phyloP scores from a whole-genome alignment of 2,329 filamentous ascomycete species.

The Penicillium nordicum region DNA sequence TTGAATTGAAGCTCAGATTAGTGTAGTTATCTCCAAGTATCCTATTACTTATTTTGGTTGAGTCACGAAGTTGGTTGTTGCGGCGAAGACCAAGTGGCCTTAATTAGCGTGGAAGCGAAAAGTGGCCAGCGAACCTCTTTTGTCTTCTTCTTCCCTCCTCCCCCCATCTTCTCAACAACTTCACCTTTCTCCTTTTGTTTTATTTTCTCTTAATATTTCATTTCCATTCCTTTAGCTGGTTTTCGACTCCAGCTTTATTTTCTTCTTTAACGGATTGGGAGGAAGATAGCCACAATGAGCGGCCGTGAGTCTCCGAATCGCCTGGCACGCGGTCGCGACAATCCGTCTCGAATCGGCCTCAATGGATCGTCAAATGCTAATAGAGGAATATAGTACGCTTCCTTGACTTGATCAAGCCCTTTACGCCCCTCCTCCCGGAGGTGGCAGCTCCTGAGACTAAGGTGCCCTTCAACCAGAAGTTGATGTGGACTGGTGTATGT shows the following conservation, averaged over 20 bases:
- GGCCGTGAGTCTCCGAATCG: conserved; percentile 49
- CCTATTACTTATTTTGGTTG: conserved; percentile 2
- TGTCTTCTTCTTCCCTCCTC: conserved; percentile 24
- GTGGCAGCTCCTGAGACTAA: conserved; percentile 98
- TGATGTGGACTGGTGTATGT: conserved; percentile 81
- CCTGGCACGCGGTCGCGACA: conserved; percentile 31
- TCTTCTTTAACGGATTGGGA: conserved; percentile 31
- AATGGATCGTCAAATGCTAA: conserved; percentile 32
- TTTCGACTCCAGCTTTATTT: conserved; percentile 30
- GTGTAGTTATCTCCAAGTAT: background rate
- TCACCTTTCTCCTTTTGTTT: conserved; percentile 23
- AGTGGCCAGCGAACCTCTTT: conserved; percentile 37
- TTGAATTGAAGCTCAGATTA: background rate
- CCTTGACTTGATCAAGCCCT: conserved; percentile 99
- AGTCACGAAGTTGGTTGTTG: conserved; percentile 17
- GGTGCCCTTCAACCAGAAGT: conserved; percentile 96
- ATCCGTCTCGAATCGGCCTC: conserved; percentile 13
- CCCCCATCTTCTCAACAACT: conserved; percentile 24
- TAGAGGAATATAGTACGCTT: conserved; percentile 71
- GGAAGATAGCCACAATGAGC: conserved; percentile 53
- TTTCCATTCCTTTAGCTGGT: conserved; percentile 37
- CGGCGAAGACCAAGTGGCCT: conserved; percentile 39
- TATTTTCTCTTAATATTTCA: conserved; percentile 24
- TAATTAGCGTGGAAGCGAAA: conserved; percentile 39
- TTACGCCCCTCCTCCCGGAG: conserved; percentile 98